Conservation (phyloP, 2,329 filamentous ascomycete species). For the Chaetomiaceae sp. region DNA sequence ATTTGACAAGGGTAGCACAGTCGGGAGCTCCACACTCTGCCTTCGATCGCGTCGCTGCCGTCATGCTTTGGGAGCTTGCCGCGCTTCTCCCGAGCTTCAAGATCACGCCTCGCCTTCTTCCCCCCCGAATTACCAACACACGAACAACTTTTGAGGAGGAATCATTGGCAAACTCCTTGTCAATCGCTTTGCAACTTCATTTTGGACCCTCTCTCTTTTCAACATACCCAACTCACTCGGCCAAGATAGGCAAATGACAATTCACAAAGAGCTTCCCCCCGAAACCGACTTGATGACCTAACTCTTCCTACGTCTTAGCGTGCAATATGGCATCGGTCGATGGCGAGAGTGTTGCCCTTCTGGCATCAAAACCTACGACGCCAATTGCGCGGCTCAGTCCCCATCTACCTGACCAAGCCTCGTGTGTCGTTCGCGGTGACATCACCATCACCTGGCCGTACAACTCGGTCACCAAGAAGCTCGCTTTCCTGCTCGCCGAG, state of each 20-base stretch:
- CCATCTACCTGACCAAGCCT: constrained; percentile 38
- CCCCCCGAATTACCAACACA: neutral
- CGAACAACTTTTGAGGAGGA: neutral
- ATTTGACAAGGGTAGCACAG: neutral
- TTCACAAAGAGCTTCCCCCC: neutral
- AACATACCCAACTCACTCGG: neutral
- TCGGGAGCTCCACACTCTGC: constrained; percentile 5
- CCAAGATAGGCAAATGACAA: constrained; percentile 8
- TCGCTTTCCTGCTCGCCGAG: constrained; percentile 79
- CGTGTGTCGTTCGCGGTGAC: constrained; percentile 58
- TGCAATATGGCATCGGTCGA: constrained; percentile 24
- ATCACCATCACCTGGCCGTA: constrained; percentile 91
- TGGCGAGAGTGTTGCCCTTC: constrained; percentile 17
- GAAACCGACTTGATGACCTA: constrained; percentile 2
- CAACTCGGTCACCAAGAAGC: constrained; percentile 67
- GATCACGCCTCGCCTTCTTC: neutral
- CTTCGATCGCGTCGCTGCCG: constrained; percentile 14
- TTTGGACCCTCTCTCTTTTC: neutral
- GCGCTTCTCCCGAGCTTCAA: constrained; percentile 1
- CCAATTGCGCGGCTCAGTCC: constrained; percentile 55
- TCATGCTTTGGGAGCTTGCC: constrained; percentile 8
- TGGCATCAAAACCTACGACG: constrained; percentile 33
- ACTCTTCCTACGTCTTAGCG: neutral
- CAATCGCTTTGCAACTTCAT: neutral
- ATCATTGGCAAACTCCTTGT: neutral